phyloP scores from a whole-genome alignment of 2,329 filamentous ascomycete genomes.

The Aureobasidium leucospermi region DNA sequence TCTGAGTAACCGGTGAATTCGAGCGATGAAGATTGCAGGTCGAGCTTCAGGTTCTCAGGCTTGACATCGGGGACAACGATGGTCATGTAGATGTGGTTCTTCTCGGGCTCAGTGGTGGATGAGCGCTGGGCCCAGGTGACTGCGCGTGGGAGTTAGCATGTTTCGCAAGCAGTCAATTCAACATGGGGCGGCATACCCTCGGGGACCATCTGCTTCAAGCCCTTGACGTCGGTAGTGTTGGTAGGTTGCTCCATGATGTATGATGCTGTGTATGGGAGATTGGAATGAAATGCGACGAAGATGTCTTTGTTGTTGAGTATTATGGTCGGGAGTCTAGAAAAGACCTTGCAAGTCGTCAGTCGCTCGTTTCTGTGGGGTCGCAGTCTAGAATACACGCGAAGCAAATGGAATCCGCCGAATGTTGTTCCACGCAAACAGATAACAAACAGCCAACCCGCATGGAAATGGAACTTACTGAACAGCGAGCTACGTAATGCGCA shows the following conservation, averaged over 20 bases:
- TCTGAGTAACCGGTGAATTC: slow-evolving; percentile 76
- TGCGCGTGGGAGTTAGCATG: slow-evolving; percentile 35
- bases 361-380: slow-evolving; percentile 1
- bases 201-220: slow-evolving; percentile 28
- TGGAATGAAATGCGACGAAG: slow-evolving; percentile 15
- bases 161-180: not conserved
- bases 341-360: slow-evolving; percentile 12
- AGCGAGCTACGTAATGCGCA: not conserved
- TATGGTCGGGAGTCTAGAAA: not conserved
- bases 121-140: slow-evolving; percentile 99
- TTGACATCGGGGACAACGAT: slow-evolving; percentile 83
- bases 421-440: not conserved
- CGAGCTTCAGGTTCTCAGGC: slow-evolving; percentile 67
- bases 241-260: slow-evolving; percentile 26
- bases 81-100: slow-evolving; percentile 93
- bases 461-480: not conserved
- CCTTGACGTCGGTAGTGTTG: slow-evolving; percentile 28
- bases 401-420: not conserved
- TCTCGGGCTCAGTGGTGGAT: slow-evolving; percentile 65
- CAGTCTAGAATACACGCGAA: slow-evolving; percentile 10
- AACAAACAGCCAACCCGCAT: not conserved
- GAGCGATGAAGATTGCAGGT: slow-evolving; percentile 69
- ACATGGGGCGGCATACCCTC: slow-evolving; percentile 25
- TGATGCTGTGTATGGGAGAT: not conserved
- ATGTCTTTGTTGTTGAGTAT: slow-evolving; percentile 13